Conservation (phyloP, 2,329 filamentous ascomycete genomes). For the Harringtonia lauricola region DNA sequence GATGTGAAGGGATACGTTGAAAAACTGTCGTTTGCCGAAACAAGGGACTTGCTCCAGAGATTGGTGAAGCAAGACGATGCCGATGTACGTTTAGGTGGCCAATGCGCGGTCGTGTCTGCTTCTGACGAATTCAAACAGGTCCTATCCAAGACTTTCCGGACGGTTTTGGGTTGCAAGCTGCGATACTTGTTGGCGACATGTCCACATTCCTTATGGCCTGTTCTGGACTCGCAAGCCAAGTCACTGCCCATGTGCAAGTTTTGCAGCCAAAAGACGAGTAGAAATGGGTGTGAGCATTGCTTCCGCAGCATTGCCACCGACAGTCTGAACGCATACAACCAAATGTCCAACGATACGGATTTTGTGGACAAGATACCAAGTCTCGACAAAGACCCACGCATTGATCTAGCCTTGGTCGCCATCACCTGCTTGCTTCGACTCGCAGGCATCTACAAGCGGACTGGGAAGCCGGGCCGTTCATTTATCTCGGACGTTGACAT, state of each 20-base stretch:
- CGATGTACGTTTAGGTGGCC: neutral
- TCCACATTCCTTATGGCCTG: constrained; percentile 15
- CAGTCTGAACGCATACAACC: constrained; percentile 13
- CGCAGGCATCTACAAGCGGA: constrained; percentile 12
- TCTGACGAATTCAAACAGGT: neutral
- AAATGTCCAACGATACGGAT: constrained; percentile 13
- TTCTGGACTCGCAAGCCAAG: neutral
- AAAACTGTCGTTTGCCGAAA: constrained; percentile 27
- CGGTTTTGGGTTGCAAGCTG: constrained; percentile 28
- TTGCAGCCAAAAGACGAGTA: constrained; percentile 4
- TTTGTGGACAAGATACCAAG: constrained; percentile 12
- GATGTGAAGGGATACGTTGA: constrained; percentile 35
- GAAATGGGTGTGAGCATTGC: constrained; percentile 8
- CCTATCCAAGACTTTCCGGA: constrained; percentile 12
- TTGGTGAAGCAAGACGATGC: neutral
- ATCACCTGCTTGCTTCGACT: constrained; percentile 19
- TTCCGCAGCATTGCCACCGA: constrained; percentile 10
- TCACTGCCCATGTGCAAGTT: constrained; percentile 10
- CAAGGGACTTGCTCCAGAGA: constrained; percentile 25
- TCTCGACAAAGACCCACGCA: constrained; percentile 20
- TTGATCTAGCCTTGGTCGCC: constrained; percentile 21
- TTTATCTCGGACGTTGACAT: constrained; percentile 15
- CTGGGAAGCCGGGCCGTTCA: neutral
- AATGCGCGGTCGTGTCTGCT: neutral
- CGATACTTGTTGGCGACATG: constrained; percentile 33